Percentiles rank a stretch among this genome's conserved stretches.
phyloP scores from a whole-genome alignment of 306 rosid genomes.

The Cicer pinnatifidum region DNA sequence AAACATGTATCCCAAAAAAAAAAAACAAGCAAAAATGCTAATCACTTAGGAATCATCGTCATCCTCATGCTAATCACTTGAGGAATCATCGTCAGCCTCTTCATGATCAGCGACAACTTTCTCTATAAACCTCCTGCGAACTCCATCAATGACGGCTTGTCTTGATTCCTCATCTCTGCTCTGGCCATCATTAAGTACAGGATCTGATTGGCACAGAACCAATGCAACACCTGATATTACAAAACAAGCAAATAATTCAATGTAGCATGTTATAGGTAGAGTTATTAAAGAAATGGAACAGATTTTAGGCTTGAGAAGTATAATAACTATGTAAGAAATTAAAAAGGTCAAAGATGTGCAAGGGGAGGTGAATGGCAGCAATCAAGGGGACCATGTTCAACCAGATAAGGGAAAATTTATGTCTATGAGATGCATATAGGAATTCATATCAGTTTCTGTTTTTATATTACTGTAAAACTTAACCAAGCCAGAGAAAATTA shows the following conservation, averaged over 20 bases:
- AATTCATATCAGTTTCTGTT: not conserved
- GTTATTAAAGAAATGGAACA: not conserved
- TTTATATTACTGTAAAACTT: not conserved
- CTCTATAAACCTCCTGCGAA: constrained; percentile 76
- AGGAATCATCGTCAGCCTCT: constrained; percentile 68
- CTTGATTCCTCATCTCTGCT: constrained; percentile 63
- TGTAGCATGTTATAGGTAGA: not conserved
- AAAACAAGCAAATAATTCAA: constrained; percentile 37
- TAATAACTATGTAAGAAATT: not conserved
- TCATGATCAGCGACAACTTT: constrained; percentile 82
- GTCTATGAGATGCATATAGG: not conserved
- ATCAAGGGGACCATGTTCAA: not conserved
- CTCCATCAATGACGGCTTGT: constrained; percentile 78
- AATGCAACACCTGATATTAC: constrained; percentile 77
- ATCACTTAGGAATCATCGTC: constrained; percentile 79
- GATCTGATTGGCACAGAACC: constrained; percentile 88
- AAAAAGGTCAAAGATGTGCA: not conserved
- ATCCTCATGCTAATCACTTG: constrained; percentile 74
- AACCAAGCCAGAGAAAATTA: not conserved
- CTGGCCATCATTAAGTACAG: constrained; percentile 85
- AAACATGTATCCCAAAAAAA: not conserved
- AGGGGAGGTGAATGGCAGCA: not conserved
- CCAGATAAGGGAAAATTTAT: not conserved
- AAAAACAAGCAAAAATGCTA: constrained; percentile 43
- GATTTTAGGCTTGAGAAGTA: not conserved